Evolutionary conservation across 1,284 basidiomycete genomes (phyloP), one percentile per base, ranked within the genome.

Genomic region (Takashimella tepidaria): DNA sequence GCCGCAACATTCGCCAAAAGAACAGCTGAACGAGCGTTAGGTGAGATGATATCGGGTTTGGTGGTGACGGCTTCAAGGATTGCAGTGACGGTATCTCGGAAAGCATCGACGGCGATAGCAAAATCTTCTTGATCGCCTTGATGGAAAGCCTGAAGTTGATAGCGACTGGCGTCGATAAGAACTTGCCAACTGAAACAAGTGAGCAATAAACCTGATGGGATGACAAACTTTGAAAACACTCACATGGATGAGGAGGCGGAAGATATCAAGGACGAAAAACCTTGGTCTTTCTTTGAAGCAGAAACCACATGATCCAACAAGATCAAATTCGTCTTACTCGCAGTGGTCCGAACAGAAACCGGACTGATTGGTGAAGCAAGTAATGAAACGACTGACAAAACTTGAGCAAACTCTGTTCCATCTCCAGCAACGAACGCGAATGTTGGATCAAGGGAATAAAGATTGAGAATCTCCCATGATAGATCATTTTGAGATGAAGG

Each of bases 91-190:
- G 60, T 64, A 1, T 62, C 57, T 4, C 67, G 57, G 49, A 71
- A 58, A 0, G 65, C 61, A 8, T 55, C 60, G 11, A 63, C 62
- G 40, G 68, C 60, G 16, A 56, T 21, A 5, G 59, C 60, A 24
- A 68, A 57, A 40, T 67, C 66, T 41, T 68, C 64, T 5, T 54
- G 53, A 22, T 70, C 67, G 19, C 64, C 62, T 25, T 53, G 49
- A 50, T 73, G 69, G 45, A 69, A 70, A 19, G 67, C 67, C 45
- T 61, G 56, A 2, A 74, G 57, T 12, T 62, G 56, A 44, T 72
- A 68, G 11, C 69, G 54, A n/a, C 63, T 58, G 1, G 59, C 56
- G 56, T 74, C 69, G 21, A 68, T 55, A 12, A 69, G 54, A 27
- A 68, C 58, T 45, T 67, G 64, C 68, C 72, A 74, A 12, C 54